Base-by-base conservation (phyloP, 2,329 filamentous ascomycete species). In the Zasmidium citrigriseum region DNA sequence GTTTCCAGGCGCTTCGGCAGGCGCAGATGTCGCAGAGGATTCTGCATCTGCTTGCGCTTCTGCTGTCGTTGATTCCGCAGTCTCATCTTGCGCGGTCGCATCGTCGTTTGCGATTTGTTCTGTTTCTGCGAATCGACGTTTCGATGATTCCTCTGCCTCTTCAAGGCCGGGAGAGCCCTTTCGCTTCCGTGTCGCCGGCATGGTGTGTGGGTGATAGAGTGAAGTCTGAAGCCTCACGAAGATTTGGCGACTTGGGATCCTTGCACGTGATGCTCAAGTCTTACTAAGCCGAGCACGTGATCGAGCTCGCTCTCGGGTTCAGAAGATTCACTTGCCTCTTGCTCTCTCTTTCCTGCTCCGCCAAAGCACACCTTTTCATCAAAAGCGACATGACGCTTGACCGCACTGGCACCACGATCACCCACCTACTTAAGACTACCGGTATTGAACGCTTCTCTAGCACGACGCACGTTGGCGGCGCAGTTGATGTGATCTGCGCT, bases 1-100 rank as follows among this genome's bases (percentile, higher is more conserved):
- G 66, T 85, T 78, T 25, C 83, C 78, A 67, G 83, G 46, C 16
- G 59, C 48, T 45, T 54, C 20, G 16, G 61, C 21, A 34, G 58
- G 25, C 12, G 53, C 27, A 18, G 52, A 18, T 27, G 55, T 12
- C 41, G 83, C 24, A 7, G 45, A 24, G 38, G 25, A 12, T 38
- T 53, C 38, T 24, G 48, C 20, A 12, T 59, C 54, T 47, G 46
- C n/a, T 27, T 52, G 58, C 59, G 51, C 58, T 51, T 25, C 62
- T 58, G 58, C 59, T 51, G 55, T 21, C 4, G 52, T 24, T 20
- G 51, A 27, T 45, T 54, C 56, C 46, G 54, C 61, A 14, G 24
- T 25, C 50, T 63, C 57, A 2, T 59, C n/a, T 53, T 22, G 27
- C 27, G 27, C 24, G n/a, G 34, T 53, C 29, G 41, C 50, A 25